A percentile compares a stretch with the other conserved stretches of the same genome.
phyloP scores from a whole-genome alignment of 2,329 filamentous ascomycete genomes.

The Hypoxylon sp. region DNA sequence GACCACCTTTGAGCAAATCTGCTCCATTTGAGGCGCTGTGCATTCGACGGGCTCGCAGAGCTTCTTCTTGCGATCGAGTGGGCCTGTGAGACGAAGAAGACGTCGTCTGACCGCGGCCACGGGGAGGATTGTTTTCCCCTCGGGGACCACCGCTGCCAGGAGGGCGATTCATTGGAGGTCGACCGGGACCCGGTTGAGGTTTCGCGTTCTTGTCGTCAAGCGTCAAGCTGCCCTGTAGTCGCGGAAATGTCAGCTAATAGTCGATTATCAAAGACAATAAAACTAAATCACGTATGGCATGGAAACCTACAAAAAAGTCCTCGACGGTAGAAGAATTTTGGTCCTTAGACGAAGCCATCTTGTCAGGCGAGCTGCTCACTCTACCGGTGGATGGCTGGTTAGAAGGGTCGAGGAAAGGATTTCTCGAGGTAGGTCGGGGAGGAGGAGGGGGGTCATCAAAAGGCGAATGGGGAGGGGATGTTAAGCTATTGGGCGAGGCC shows the following conservation, averaged over 20 bases:
- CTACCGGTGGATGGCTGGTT: slow-evolving; percentile 49
- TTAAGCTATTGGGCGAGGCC: slow-evolving; percentile 65
- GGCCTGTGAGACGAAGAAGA: slow-evolving; percentile 69
- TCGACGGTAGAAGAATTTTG: slow-evolving; percentile 69
- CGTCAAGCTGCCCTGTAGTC: slow-evolving; percentile 72
- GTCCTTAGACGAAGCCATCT: slow-evolving; percentile 64
- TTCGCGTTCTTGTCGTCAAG: slow-evolving; percentile 66
- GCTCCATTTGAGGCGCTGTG: slow-evolving; percentile 52
- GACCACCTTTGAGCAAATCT: slow-evolving; percentile 50
- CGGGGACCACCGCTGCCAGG: slow-evolving; percentile 56
- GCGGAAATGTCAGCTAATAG: slow-evolving; percentile 52
- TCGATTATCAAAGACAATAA: background rate
- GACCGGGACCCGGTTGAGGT: slow-evolving; percentile 48
- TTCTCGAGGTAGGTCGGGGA: slow-evolving; percentile 75
- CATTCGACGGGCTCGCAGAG: slow-evolving; percentile 63
- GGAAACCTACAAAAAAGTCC: slow-evolving; percentile 79
- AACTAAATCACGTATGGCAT: background rate
- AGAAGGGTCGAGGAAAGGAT: slow-evolving; percentile 77
- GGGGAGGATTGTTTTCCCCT: slow-evolving; percentile 63
- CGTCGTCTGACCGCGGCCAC: slow-evolving; percentile 57
- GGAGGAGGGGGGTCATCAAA: slow-evolving; percentile 70
- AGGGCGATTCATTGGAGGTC: slow-evolving; percentile 55
- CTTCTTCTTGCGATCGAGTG: slow-evolving; percentile 75
- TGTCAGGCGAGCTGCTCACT: slow-evolving; percentile 59
- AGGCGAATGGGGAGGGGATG: slow-evolving; percentile 63